Evolutionary conservation across 2,329 filamentous ascomycete species (phyloP).

Genomic region (Botryotinia calthae): DNA sequence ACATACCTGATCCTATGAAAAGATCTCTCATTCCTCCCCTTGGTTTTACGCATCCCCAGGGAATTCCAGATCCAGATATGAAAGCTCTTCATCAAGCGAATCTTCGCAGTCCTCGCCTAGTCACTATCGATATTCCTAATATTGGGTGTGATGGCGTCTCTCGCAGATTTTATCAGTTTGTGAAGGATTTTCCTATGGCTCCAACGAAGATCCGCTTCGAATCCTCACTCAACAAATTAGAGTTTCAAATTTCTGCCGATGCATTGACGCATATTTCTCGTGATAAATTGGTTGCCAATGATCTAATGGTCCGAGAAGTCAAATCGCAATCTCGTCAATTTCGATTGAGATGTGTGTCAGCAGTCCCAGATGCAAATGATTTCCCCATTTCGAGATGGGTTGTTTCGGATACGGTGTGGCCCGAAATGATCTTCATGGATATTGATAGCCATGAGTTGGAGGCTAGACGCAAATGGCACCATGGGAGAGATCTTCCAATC

Average conservation of each 20-base stretch:
- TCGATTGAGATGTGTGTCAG: constrained; percentile 64
- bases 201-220: constrained; percentile 42
- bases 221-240: constrained; percentile 40
- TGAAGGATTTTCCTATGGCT: constrained; percentile 50
- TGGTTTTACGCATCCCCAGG: constrained; percentile 39
- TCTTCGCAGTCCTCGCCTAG: constrained; percentile 51
- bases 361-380: constrained; percentile 35
- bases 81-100: constrained; percentile 58
- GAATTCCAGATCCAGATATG: constrained; percentile 45
- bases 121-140: constrained; percentile 23
- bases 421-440: constrained; percentile 63
- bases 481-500: constrained; percentile 72
- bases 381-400: constrained; percentile 54
- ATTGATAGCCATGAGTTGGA: constrained; percentile 59
- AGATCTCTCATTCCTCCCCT: constrained; percentile 41
- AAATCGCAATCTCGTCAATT: constrained; percentile 57
- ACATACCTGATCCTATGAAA: constrained; percentile 23
- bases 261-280: constrained; percentile 31
- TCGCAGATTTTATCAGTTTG: constrained; percentile 51
- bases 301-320: constrained; percentile 39
- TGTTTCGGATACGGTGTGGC: constrained; percentile 66
- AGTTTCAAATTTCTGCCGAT: constrained; percentile 35
- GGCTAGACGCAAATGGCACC: constrained; percentile 64
- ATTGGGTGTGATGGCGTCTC: constrained; percentile 32
- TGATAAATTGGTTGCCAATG: constrained; percentile 26